A percentile compares a stretch with the other conserved stretches of the same genome.
phyloP scores from a whole-genome alignment of 805 yeast genomes.

The Myxozyma neotropica region DNA sequence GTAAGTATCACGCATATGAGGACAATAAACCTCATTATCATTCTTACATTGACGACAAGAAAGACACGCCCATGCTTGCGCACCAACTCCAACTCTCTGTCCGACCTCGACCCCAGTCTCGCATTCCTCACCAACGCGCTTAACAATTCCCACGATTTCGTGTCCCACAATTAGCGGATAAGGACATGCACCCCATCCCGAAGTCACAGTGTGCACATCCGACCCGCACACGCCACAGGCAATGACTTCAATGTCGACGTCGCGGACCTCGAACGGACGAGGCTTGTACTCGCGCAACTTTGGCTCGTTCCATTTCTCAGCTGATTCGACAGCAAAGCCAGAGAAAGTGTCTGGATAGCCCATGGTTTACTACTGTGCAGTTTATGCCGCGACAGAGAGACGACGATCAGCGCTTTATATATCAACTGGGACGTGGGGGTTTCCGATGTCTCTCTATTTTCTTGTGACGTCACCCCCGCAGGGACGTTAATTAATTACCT shows the following conservation, averaged over 20 bases:
- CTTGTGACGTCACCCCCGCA: no score
- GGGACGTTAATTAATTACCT: no score
- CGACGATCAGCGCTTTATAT: no score
- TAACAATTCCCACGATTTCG: slow-evolving; percentile 41
- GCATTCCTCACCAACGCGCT: slow-evolving; percentile 57
- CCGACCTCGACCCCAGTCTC: slow-evolving; percentile 56
- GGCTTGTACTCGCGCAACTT: slow-evolving; percentile 34
- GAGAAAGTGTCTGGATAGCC: slow-evolving; percentile 59
- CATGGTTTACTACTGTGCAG: slow-evolving; percentile 26
- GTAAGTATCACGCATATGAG: slow-evolving; percentile 56
- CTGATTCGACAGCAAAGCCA: slow-evolving; percentile 54
- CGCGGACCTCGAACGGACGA: slow-evolving; percentile 37
- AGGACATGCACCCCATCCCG: slow-evolving; percentile 52
- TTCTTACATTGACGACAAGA: slow-evolving; percentile 61
- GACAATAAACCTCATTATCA: slow-evolving; percentile 61
- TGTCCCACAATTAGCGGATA: slow-evolving; percentile 53
- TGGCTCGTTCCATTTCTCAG: slow-evolving; percentile 28
- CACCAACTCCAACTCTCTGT: slow-evolving; percentile 79
- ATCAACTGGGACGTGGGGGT: no score
- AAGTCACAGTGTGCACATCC: slow-evolving; percentile 55
- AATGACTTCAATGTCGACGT: slow-evolving; percentile 47
- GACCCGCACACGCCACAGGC: slow-evolving; percentile 60
- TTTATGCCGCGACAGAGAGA: no score
- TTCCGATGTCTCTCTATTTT: no score
- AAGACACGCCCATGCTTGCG: slow-evolving; percentile 61